phyloP scores from a whole-genome alignment of 148 eudicot species.

The Selenicereus undatus region DNA sequence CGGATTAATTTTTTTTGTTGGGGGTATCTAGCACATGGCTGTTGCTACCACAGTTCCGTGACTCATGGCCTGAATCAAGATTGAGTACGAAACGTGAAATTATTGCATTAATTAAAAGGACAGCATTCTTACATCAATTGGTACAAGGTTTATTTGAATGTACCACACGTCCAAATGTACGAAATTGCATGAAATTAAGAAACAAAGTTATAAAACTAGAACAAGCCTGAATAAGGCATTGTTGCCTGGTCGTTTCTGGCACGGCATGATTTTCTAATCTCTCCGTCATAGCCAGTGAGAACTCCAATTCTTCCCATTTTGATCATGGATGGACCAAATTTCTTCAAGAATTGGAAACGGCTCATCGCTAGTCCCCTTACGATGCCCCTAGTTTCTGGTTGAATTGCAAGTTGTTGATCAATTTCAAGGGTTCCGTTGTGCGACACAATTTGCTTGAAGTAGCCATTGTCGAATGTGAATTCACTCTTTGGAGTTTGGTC shows the following conservation, averaged over 20 bases:
- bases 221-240: too few relatives aligned
- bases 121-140: too few relatives aligned
- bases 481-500: slow-evolving; percentile 38
- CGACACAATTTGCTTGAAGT: slow-evolving; percentile 35
- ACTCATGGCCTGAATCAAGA: too few relatives aligned
- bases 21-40: too few relatives aligned
- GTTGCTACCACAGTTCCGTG: too few relatives aligned
- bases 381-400: slow-evolving; percentile 30
- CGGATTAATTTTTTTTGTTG: too few relatives aligned
- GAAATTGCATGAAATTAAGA: too few relatives aligned
- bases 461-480: slow-evolving; percentile 41
- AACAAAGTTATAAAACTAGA: too few relatives aligned
- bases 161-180: too few relatives aligned
- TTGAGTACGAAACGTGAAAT: too few relatives aligned
- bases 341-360: slow-evolving; percentile 30
- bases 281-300: slow-evolving; percentile 29
- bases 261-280: slow-evolving; percentile 9
- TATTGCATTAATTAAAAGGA: too few relatives aligned
- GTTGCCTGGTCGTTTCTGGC: background rate
- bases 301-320: slow-evolving; percentile 51
- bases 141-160: too few relatives aligned
- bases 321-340: slow-evolving; percentile 55
- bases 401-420: slow-evolving; percentile 41
- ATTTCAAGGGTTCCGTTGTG: slow-evolving; percentile 38
- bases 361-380: slow-evolving; percentile 37